Evolutionary conservation across 306 rosid species (phyloP).

Genomic region (Vachellia collinsii): DNA sequence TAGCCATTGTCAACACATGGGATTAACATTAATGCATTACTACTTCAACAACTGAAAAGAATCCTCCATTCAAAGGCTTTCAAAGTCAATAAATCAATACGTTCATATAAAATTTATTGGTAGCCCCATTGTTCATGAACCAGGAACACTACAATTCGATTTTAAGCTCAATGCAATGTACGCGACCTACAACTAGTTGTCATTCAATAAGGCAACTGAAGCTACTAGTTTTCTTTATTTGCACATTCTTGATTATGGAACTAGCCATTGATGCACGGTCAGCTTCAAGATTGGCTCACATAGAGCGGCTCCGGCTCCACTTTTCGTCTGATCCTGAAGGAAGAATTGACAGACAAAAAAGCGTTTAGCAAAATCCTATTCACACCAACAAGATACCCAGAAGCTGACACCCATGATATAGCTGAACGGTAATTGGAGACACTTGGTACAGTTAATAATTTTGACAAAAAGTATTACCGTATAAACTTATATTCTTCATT

Average conservation of each 20-base stretch:
- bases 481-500: neutral
- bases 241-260: conserved; percentile 3
- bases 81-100: neutral
- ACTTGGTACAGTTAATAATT: neutral
- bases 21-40: conserved; percentile 25
- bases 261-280: conserved; percentile 2
- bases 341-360: conserved; percentile 34
- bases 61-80: conserved; percentile 5
- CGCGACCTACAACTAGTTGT: neutral
- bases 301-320: conserved; percentile 83
- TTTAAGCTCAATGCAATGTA: neutral
- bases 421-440: neutral
- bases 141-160: neutral
- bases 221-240: neutral
- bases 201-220: conserved; percentile 6
- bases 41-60: neutral
- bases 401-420: neutral
- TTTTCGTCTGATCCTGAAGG: conserved; percentile 80
- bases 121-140: neutral
- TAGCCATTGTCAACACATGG: neutral
- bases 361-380: conserved; percentile 17
- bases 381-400: neutral
- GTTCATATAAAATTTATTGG: neutral
- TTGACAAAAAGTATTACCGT: neutral
- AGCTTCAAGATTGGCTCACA: conserved; percentile 34